Percentiles rank a stretch among this genome's conserved stretches.
phyloP scores from a whole-genome alignment of 176 grass and related monocot genomes.

The Aegilops bicornis region DNA sequence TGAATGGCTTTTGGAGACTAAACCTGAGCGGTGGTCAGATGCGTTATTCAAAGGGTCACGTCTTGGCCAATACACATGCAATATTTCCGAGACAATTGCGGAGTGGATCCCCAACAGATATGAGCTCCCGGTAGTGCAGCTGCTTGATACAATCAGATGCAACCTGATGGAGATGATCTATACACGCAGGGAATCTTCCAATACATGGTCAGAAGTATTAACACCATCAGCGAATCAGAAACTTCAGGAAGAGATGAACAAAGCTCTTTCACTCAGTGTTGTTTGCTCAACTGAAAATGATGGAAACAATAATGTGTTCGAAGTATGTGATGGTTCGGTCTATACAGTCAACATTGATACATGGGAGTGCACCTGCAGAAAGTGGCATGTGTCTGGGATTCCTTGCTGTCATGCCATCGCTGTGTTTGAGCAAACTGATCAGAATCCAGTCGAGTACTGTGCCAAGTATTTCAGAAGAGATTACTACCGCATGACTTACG shows the following conservation, averaged over 20 bases:
- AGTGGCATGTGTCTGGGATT: constrained; percentile 61
- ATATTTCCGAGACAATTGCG: constrained; percentile 50
- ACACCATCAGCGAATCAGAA: constrained; percentile 54
- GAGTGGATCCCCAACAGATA: constrained; percentile 61
- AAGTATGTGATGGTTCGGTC: constrained; percentile 55
- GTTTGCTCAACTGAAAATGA: constrained; percentile 46
- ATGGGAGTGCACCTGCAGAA: constrained; percentile 70
- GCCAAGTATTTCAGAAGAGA: constrained; percentile 67
- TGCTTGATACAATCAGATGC: constrained; percentile 64
- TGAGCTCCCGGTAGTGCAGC: constrained; percentile 66
- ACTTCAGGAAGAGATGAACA: constrained; percentile 58
- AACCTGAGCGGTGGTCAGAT: constrained; percentile 77
- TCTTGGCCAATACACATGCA: constrained; percentile 58
- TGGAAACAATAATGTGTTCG: constrained; percentile 50
- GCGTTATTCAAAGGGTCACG: constrained; percentile 72
- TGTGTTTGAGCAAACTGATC: constrained; percentile 43
- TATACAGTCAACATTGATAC: constrained; percentile 60
- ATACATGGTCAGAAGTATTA: constrained; percentile 44
- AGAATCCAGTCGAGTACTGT: constrained; percentile 58
- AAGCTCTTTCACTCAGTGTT: constrained; percentile 55
- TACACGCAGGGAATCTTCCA: constrained; percentile 45
- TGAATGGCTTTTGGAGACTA: constrained; percentile 70
- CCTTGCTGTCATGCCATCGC: constrained; percentile 68
- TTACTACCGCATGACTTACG: constrained; percentile 59
- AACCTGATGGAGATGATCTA: constrained; percentile 81